Evolutionary conservation across 805 yeast species (phyloP).

Genomic region (Cyberlindnera bimundalis): DNA sequence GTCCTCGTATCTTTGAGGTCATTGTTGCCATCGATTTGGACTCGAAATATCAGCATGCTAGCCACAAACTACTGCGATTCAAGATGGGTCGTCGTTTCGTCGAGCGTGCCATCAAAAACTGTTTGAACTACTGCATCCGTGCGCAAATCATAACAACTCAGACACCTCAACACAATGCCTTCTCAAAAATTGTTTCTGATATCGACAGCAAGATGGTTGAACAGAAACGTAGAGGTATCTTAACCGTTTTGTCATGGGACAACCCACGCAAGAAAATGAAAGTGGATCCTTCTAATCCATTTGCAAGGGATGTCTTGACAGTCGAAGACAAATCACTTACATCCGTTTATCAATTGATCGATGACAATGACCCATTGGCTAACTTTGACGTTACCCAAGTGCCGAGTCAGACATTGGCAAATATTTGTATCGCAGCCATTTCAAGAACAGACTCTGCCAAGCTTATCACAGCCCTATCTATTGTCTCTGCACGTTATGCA

Average conservation of each 20-base stretch:
- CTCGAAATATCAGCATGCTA: conserved; percentile 46
- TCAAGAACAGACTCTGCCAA: conserved; percentile 47
- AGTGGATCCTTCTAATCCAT: conserved; percentile 23
- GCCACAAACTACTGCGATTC: conserved; percentile 34
- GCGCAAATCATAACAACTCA: conserved; percentile 29
- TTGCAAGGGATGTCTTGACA: conserved; percentile 33
- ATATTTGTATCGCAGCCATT: conserved; percentile 67
- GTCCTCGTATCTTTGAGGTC: conserved; percentile 52
- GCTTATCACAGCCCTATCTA: conserved; percentile 64
- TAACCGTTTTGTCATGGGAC: conserved; percentile 27
- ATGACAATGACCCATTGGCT: conserved; percentile 54
- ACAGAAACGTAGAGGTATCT: conserved; percentile 27
- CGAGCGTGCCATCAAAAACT: conserved; percentile 53
- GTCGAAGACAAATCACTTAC: conserved; percentile 49
- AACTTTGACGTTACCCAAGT: conserved; percentile 68
- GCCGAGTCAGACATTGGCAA: conserved; percentile 58
- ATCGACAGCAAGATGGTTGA: conserved; percentile 26
- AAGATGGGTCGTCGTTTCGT: conserved; percentile 60
- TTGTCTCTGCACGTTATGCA: conserved; percentile 63
- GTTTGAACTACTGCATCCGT: conserved; percentile 39
- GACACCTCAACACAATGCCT: conserved; percentile 17
- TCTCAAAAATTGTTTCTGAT: conserved; percentile 20
- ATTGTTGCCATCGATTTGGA: conserved; percentile 62
- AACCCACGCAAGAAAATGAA: conserved; percentile 26
- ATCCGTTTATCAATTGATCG: conserved; percentile 64